Conservation (phyloP, 192 early-diverging fungal species). For the Chytriomyces hyalinus region DNA sequence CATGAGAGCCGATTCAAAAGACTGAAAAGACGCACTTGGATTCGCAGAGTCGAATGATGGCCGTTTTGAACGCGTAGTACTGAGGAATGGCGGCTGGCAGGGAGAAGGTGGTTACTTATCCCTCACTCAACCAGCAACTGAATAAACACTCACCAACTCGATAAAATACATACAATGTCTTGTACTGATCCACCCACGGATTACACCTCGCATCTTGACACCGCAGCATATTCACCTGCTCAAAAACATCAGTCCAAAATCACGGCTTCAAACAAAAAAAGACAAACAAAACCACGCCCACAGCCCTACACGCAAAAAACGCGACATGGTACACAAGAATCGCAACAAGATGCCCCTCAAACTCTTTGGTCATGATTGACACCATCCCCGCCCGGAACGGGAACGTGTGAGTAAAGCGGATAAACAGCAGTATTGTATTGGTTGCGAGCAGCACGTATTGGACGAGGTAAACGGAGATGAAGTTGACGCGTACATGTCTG, state of each 20-base stretch:
- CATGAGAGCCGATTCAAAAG: not conserved
- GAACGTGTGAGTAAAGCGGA: slow-evolving; percentile 51
- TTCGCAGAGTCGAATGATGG: slow-evolving; percentile 47
- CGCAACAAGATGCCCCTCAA: slow-evolving; percentile 39
- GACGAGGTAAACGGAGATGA: slow-evolving; percentile 48
- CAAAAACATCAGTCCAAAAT: too few species aligned
- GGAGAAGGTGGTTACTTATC: not conserved
- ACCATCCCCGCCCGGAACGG: slow-evolving; percentile 57
- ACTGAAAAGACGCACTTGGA: slow-evolving; percentile 44
- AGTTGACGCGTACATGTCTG: slow-evolving; percentile 40
- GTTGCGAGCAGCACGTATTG: slow-evolving; percentile 46
- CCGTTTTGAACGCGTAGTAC: slow-evolving; percentile 43
- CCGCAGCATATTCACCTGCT: slow-evolving; percentile 27
- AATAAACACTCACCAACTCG: slow-evolving; percentile 38
- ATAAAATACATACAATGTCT: slow-evolving; percentile 42
- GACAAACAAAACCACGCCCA: slow-evolving; percentile 43
- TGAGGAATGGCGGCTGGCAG: slow-evolving; percentile 44
- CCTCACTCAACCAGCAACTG: not conserved
- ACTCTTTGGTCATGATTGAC: slow-evolving; percentile 50
- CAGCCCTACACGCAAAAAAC: slow-evolving; percentile 37
- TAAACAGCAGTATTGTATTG: slow-evolving; percentile 51
- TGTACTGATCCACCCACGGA: slow-evolving; percentile 37
- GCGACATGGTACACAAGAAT: slow-evolving; percentile 33
- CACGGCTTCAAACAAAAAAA: not conserved
- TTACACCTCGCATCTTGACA: slow-evolving; percentile 44